phyloP scores from a whole-genome alignment of 768 basidiomycete species.

The Suillus americanus region DNA sequence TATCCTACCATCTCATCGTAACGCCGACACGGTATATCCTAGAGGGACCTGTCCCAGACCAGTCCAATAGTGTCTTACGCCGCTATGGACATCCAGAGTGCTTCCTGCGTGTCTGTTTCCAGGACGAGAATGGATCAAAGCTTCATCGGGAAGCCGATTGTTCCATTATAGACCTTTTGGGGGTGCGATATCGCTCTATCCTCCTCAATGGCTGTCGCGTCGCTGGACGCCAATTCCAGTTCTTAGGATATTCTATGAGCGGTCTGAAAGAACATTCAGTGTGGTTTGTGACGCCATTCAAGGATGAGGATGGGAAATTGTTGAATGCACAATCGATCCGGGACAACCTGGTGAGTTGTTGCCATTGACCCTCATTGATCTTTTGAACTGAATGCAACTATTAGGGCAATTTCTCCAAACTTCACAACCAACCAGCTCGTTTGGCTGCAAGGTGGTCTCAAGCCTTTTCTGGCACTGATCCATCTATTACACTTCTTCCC shows the following conservation, averaged over 20 bases:
- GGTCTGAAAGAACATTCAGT: constrained; percentile 50
- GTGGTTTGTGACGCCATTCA: constrained; percentile 48
- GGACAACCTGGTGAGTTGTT: constrained; percentile 30
- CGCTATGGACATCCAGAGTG: constrained; percentile 39
- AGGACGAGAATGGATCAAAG: constrained; percentile 43
- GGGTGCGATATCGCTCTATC: constrained; percentile 32
- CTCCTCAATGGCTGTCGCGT: constrained; percentile 35
- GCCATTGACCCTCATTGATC: neutral
- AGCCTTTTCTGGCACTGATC: constrained; percentile 52
- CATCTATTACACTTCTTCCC: constrained; percentile 38
- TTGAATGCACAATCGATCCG: constrained; percentile 32
- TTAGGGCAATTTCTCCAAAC: constrained; percentile 40
- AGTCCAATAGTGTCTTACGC: constrained; percentile 37
- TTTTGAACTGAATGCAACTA: neutral
- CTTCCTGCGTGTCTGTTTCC: constrained; percentile 50
- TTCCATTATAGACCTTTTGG: constrained; percentile 31
- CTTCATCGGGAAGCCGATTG: constrained; percentile 28
- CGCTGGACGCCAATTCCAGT: constrained; percentile 44
- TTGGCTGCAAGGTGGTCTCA: constrained; percentile 54
- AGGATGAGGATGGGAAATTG: constrained; percentile 17
- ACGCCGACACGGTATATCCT: constrained; percentile 40
- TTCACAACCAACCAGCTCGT: constrained; percentile 41
- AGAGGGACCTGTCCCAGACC: constrained; percentile 39
- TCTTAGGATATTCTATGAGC: constrained; percentile 55
- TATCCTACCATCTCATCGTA: constrained; percentile 38